A percentile compares a stretch with the other conserved stretches of the same genome.
Conservation (phyloP, 108 stramenopile species). For the Cylindrotheca closterium region DNA sequence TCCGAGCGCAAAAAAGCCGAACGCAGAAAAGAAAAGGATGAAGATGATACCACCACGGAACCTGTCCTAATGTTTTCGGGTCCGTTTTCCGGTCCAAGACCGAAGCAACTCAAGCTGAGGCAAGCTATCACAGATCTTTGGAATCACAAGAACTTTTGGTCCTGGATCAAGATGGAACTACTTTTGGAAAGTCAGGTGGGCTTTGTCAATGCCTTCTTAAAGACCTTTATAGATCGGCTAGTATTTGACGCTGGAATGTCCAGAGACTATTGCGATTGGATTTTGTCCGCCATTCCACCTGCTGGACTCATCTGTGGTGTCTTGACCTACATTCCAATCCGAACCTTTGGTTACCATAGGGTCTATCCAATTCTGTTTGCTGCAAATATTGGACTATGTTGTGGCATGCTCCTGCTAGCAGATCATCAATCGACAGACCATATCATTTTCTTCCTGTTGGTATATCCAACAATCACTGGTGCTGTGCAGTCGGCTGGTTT, state of each 20-base stretch:
- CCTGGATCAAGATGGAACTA: conserved; percentile 47
- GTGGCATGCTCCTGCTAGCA: conserved; percentile 13
- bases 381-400: conserved; percentile 25
- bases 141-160: conserved; percentile 38
- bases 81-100: background rate
- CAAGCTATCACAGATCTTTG: conserved; percentile 39
- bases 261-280: conserved; percentile 41
- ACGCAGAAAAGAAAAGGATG: conserved; percentile 7
- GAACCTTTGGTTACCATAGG: conserved; percentile 39
- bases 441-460: conserved; percentile 32
- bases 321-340: conserved; percentile 50
- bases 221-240: conserved; percentile 50
- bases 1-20: conserved; percentile 9
- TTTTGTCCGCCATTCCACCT: conserved; percentile 38
- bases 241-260: conserved; percentile 35
- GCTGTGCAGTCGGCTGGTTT: conserved; percentile 47
- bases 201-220: conserved; percentile 37
- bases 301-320: conserved; percentile 34
- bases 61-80: too few relatives aligned
- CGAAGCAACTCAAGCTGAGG: conserved; percentile 15
- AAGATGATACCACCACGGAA: background rate
- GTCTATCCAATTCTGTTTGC: conserved; percentile 36
- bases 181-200: conserved; percentile 39
- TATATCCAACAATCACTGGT: conserved; percentile 39
- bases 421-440: conserved; percentile 24